phyloP scores from a whole-genome alignment of 345 rosid species.

The Populus nigra region DNA sequence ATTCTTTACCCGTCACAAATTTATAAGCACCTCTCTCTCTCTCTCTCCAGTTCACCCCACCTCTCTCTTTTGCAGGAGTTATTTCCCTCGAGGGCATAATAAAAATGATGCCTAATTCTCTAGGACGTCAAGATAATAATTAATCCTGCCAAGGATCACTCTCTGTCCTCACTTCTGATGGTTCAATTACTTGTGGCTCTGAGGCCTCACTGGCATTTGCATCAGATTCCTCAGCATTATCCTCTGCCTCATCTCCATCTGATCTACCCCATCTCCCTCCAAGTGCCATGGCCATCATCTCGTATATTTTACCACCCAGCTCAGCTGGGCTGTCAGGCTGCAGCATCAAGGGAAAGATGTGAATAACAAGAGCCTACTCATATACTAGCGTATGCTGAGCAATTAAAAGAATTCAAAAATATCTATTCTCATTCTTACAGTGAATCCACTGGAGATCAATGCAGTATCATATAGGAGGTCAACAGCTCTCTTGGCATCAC shows the following conservation, averaged over 20 bases:
- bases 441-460: constrained; percentile 88
- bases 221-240: constrained; percentile 28
- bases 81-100: neutral
- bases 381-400: neutral
- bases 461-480: constrained; percentile 93
- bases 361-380: neutral
- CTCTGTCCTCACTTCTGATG: constrained; percentile 85
- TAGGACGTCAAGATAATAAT: neutral
- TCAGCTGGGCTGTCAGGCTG: constrained; percentile 99
- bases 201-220: constrained; percentile 18
- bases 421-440: constrained; percentile 43
- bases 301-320: constrained; percentile 89
- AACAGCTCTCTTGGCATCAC: constrained; percentile 82
- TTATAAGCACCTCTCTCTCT: neutral
- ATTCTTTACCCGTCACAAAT: too few relatives aligned
- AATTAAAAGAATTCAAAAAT: neutral
- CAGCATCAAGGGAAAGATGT: constrained; percentile 9
- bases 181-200: constrained; percentile 74
- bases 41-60: neutral
- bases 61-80: neutral
- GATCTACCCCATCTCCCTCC: constrained; percentile 98
- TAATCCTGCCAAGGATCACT: constrained; percentile 86
- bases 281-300: constrained; percentile 97
- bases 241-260: constrained; percentile 41
- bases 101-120: neutral